Evolutionary conservation across 2,329 filamentous ascomycete genomes (phyloP).

Genomic region (Juglanconis oblonga): DNA sequence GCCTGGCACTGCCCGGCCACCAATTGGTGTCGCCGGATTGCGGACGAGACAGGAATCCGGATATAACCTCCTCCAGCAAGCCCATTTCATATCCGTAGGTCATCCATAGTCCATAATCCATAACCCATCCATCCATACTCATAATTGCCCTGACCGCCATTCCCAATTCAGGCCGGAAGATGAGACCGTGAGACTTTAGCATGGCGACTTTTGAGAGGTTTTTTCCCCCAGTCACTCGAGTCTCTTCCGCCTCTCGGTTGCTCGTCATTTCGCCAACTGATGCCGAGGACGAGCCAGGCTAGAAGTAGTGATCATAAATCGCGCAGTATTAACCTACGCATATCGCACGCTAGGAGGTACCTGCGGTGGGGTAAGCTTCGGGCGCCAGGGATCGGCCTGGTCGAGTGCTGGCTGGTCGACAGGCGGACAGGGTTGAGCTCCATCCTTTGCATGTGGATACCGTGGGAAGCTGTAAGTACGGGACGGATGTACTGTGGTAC

Average conservation of each 20-base stretch:
- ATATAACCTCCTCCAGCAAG: conserved; percentile 7
- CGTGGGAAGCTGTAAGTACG: neutral
- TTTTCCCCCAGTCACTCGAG: neutral
- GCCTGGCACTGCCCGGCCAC: neutral
- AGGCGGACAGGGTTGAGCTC: conserved; percentile 1
- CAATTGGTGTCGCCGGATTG: conserved; percentile 14
- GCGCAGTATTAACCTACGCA: neutral
- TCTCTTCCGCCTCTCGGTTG: conserved; percentile 7
- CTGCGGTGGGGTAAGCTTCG: neutral
- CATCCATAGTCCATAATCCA: no score
- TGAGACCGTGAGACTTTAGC: neutral
- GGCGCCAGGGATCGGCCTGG: neutral
- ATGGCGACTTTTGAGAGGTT: neutral
- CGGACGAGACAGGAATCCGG: neutral
- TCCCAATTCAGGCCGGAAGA: neutral
- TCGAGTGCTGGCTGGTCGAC: neutral
- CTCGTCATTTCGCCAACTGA: conserved; percentile 18
- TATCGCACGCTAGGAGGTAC: neutral
- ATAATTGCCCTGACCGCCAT: conserved; percentile 11
- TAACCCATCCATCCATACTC: no score
- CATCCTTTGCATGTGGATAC: no score
- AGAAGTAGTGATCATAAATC: conserved; percentile 9
- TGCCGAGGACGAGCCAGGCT: conserved; percentile 14
- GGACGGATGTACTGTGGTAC: neutral
- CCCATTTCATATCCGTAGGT: neutral